Percentiles rank a stretch among this genome's conserved stretches.
phyloP scores from a whole-genome alignment of 257 asterid genomes.

The Nicotiana tabacum region DNA sequence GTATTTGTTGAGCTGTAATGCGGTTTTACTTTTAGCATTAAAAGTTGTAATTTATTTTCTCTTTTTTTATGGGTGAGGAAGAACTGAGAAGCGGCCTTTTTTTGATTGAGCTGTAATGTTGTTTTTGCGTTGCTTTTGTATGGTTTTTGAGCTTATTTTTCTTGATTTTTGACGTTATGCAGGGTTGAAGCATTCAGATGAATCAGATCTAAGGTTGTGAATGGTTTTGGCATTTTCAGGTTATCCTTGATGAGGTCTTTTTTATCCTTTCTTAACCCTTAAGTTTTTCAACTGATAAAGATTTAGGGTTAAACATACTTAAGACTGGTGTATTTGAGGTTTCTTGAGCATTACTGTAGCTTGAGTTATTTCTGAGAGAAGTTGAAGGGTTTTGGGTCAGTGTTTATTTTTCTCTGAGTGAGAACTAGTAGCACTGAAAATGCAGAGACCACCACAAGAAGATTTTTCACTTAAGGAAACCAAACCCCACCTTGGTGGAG shows the following conservation, averaged over 20 bases:
- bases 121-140: neutral
- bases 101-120: neutral
- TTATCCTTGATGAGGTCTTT: neutral
- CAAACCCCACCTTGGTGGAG: slow-evolving; percentile 19
- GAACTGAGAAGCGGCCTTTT: neutral
- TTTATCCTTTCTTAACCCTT: neutral
- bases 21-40: neutral
- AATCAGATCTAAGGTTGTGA: neutral
- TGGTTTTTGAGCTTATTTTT: neutral
- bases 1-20: neutral
- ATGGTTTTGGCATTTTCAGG: neutral
- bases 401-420: neutral
- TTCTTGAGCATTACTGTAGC: neutral
- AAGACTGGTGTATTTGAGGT: neutral
- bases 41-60: neutral
- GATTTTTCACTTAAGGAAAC: slow-evolving; percentile 19
- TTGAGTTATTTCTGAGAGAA: neutral
- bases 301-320: neutral
- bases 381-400: neutral
- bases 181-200: neutral
- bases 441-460: slow-evolving; percentile 12
- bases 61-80: neutral
- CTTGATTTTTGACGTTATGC: neutral
- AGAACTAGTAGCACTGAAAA: neutral
- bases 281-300: neutral